Evolutionary conservation across 208 protist species (phyloP), one percentile per base, ranked within the genome.

Genomic region (Wallacemonas sp.): DNA sequence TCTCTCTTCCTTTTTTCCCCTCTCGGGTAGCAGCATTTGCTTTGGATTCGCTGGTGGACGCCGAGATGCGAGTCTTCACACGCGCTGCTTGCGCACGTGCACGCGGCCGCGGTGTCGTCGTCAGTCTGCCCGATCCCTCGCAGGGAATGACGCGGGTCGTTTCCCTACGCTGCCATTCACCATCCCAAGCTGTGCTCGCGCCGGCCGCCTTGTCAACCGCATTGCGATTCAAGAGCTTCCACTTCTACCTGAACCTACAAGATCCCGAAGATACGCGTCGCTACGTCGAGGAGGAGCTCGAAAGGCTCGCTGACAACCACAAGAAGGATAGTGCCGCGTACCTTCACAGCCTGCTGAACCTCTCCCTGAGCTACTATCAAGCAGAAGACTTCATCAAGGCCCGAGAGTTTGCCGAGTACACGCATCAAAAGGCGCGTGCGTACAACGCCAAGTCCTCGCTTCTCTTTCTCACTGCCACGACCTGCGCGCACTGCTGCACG

Each of bases 221-320:
- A 16, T 54, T 63, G 23, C 78, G 88, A 0, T 43, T 36, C 27
- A 76, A 77, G 43, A 84, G 84, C 58, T 90, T 84, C 61, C 61
- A 76, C 61, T 94, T 94, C 64, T 94, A 90, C 61, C 52, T 94
- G 32, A 94, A 94, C 72, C 70, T 91, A 24, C 71, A 83, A 24
- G 84, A 94, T 66, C 81, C 84, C 1, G 79, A 71, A n/a, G 88
- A 88, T 17, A 94, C 84, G 17, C 76, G 71, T 19, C 88, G 85
- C 34, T 68, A 78, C 52, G 74, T 91, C 0, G 76, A 88, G 61
- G 84, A 91, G 34, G 71, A 86, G 1, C 57, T 90, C 16, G 71
- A 74, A 11, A 56, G 71, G 2, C 77, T 94, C 33, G 61, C 71
- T 29, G 67, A 83, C 44, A 81, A 87, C 8, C 43, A 85, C n/a